Evolutionary conservation across 805 yeast genomes (phyloP).

Genomic region (Candida argentea): DNA sequence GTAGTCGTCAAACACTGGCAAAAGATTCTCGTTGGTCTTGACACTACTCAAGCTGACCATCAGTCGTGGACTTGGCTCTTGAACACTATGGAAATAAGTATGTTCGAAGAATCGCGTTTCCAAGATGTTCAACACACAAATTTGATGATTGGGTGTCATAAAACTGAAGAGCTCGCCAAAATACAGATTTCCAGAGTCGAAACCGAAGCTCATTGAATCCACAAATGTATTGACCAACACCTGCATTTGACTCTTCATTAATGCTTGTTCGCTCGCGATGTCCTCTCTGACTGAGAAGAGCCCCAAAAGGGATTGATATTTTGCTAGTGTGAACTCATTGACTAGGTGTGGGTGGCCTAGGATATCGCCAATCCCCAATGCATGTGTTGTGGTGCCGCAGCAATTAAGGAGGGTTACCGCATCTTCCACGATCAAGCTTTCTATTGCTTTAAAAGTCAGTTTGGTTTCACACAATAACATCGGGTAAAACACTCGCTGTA

Average conservation of each 20-base stretch:
- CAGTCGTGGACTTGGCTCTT: constrained; percentile 2
- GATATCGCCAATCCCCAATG: constrained; percentile 13
- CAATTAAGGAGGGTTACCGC: too few species aligned
- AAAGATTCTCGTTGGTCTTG: constrained; percentile 10
- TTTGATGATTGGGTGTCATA: constrained; percentile 20
- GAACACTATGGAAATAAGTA: constrained; percentile 5
- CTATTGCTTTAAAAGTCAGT: too few species aligned
- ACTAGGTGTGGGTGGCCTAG: constrained; percentile 6
- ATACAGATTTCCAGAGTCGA: constrained; percentile 20
- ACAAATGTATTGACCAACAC: constrained; percentile 9
- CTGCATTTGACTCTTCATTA: constrained; percentile 6
- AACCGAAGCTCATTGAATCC: constrained; percentile 15
- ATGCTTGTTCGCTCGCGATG: constrained; percentile 3
- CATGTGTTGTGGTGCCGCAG: too few species aligned
- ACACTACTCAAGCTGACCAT: background rate
- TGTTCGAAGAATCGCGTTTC: constrained; percentile 18
- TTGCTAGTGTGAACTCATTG: constrained; percentile 27
- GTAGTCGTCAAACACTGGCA: constrained; percentile 32
- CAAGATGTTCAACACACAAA: constrained; percentile 15
- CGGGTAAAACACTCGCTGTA: too few species aligned
- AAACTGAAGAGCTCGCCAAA: constrained; percentile 31
- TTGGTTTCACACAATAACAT: too few species aligned
- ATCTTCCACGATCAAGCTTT: too few species aligned
- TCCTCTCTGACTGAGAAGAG: constrained; percentile 10
- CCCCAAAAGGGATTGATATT: constrained; percentile 20